Evolutionary conservation across 768 basidiomycete genomes (phyloP), one percentile per base, ranked within the genome.

Genomic region (Harrya chromipes): DNA sequence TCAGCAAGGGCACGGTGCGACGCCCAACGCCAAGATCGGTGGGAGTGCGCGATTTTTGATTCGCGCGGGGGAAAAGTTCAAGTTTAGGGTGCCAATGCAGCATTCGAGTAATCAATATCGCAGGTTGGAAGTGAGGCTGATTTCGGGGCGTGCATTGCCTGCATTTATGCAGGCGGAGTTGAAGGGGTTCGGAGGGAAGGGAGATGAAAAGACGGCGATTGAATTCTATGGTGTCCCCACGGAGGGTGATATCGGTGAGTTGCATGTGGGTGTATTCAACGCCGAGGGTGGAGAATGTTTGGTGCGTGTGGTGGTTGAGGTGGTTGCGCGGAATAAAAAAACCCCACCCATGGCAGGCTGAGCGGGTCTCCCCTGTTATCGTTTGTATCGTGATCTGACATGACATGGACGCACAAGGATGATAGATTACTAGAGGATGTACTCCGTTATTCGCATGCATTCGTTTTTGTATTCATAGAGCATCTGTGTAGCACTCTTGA

Each of bases 61-160:
- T 27, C 75, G 83, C 27, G 66, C 72, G 4, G 82, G 80, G 20
- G 82, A 85, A 55, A 72, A 66, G 53, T 85, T 85, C 73, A 75
- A 72, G 56, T 83, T 83, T 65, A 71, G 74, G 48, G 74, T 84
- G 40, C 72, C 75, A 21, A 64, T 83, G 39, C 68, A 59, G 34
- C 50, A 58, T 29, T 44, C 58, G 31, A 55, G 58, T 27, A 48
- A 64, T 26, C 56, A 56, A 33, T 64, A 64, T 40, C 69, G 70
- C 44, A 72, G 70, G 46, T 71, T 79, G 43, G 74, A 76, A 52
- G 79, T 75, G 47, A 74, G 71, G 53, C 64, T 80, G 52, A 68
- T 75, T 36, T 79, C 78, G 29, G 82, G 83, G 26, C 69, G 71
- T 50, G 64, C 76, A 39, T 63, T 84, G 46, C 84, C 84, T 24